Conservation (phyloP, 2,329 filamentous ascomycete species). For the Lachnellula willkommii region DNA sequence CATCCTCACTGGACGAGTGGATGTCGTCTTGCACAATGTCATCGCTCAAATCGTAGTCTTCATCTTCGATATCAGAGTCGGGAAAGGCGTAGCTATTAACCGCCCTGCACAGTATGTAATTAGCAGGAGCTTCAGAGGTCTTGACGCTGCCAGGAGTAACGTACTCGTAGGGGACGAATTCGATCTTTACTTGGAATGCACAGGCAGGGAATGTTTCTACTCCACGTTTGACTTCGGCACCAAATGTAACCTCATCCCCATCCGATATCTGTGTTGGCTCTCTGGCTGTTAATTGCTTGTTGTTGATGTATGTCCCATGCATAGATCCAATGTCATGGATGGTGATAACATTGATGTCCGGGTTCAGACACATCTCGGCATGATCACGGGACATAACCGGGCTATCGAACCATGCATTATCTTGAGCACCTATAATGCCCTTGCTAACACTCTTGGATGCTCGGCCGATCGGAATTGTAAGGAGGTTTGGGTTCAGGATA, state of each 20-base stretch:
- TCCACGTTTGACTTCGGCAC: slow-evolving; percentile 44
- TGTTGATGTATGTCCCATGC: slow-evolving; percentile 56
- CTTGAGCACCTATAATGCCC: slow-evolving; percentile 36
- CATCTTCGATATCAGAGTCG: slow-evolving; percentile 28
- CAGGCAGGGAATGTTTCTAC: slow-evolving; percentile 35
- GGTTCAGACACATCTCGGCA: slow-evolving; percentile 47
- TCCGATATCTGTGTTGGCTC: slow-evolving; percentile 29
- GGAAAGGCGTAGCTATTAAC: slow-evolving; percentile 23
- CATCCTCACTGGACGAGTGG: slow-evolving; percentile 24
- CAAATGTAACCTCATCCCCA: slow-evolving; percentile 41
- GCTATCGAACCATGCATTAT: slow-evolving; percentile 65
- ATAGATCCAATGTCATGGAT: slow-evolving; percentile 54
- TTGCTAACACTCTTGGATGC: slow-evolving; percentile 43
- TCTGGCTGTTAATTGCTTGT: slow-evolving; percentile 34
- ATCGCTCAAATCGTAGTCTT: slow-evolving; percentile 25
- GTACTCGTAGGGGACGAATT: slow-evolving; percentile 26
- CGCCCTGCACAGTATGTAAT: slow-evolving; percentile 11
- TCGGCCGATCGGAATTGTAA: slow-evolving; percentile 35
- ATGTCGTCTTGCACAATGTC: slow-evolving; percentile 18
- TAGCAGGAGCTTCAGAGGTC: background rate
- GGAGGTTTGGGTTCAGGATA: slow-evolving; percentile 16
- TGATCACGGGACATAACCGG: slow-evolving; percentile 68
- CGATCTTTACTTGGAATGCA: slow-evolving; percentile 24
- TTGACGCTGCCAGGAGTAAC: slow-evolving; percentile 3
- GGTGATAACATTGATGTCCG: slow-evolving; percentile 43